phyloP scores from a whole-genome alignment of 2,329 filamentous ascomycete genomes.

The Nothomitra cinnamomea region DNA sequence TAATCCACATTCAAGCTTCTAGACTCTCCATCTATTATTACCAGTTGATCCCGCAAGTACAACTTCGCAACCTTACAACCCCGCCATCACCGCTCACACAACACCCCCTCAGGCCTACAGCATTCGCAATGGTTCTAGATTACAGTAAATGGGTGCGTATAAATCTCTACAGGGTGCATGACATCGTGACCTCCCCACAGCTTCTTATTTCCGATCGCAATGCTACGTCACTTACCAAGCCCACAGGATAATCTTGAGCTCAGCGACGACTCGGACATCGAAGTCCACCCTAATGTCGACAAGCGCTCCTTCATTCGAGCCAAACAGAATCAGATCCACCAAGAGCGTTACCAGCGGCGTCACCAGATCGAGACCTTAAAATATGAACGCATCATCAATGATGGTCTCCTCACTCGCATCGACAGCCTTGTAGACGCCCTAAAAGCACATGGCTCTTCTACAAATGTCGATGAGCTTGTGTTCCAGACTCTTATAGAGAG shows the following conservation, averaged over 20 bases:
- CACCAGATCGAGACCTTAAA: constrained; percentile 80
- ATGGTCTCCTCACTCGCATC: constrained; percentile 74
- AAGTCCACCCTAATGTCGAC: constrained; percentile 97
- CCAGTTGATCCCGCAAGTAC: not conserved
- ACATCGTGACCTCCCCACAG: not conserved
- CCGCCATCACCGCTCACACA: not conserved
- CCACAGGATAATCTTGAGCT: constrained; percentile 74
- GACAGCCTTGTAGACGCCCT: constrained; percentile 59
- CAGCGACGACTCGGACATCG: constrained; percentile 93
- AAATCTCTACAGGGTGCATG: not conserved
- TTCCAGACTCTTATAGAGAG: constrained; percentile 82
- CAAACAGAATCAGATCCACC: constrained; percentile 94
- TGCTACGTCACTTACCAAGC: not conserved
- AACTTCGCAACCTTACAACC: not conserved
- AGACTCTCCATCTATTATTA: not conserved
- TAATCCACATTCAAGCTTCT: not conserved
- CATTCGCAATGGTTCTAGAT: constrained; percentile 32
- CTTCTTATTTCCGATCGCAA: not conserved
- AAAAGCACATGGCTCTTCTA: constrained; percentile 51
- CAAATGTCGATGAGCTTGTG: constrained; percentile 61
- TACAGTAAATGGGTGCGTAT: constrained; percentile 52
- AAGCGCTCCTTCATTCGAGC: constrained; percentile 96
- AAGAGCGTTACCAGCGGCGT: constrained; percentile 70
- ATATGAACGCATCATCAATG: constrained; percentile 86
- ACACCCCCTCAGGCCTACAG: not conserved